Base-by-base conservation (phyloP, 192 early-diverging fungal species). In the Linnemannia elongata region DNA sequence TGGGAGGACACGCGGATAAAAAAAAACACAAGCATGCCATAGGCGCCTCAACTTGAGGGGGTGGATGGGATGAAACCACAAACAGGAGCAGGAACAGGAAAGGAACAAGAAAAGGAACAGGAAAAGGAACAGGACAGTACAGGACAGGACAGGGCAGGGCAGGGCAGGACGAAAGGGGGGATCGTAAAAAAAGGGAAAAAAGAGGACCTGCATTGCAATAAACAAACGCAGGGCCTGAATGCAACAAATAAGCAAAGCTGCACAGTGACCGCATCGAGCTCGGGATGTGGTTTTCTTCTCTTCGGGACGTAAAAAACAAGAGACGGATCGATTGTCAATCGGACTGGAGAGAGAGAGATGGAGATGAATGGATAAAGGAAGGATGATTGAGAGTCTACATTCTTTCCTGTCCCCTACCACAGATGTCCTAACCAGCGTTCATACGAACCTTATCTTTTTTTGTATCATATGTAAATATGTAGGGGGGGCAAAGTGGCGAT, bases 401-500 rank as follows among this genome's bases (percentile, higher is more conserved):
- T 33, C 27, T 33, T 15, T 2, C 27, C 27, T 7, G 0, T 33
- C 27, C 10, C 0, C 10, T 63, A 1, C 3, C 10, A 17, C 15
- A 63, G 27, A 22, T 63, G 60, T 15, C 9, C 27, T 30, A 63
- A 27, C 10, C 2, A 63, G 60, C 12, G 9, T 45, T 60, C 3
- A 27, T 60, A 4, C 52, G n/a, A 30, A 30, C 27, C 38, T 47
- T 42, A 10, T 22, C 13, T 52, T 38, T 52, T 38, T 36, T 66
- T 83, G 27, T 75, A 66, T 70, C 24, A 24, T 38, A 74, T 10
- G 30, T 36, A 41, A 75, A 35, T 27, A 45, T 1, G 57, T 78
- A 93, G 91, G 93, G 96, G 95, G 69, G 95, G 95, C 49, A 97
- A 95, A 71, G 93, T 93, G 15, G 95, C 92, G 0, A 96, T 97